These are phyloP conservation scores for Xylaria longipes DNA, from an alignment of 495 filamentous ascomycete species.

Conservation along the genomic window DNA sequence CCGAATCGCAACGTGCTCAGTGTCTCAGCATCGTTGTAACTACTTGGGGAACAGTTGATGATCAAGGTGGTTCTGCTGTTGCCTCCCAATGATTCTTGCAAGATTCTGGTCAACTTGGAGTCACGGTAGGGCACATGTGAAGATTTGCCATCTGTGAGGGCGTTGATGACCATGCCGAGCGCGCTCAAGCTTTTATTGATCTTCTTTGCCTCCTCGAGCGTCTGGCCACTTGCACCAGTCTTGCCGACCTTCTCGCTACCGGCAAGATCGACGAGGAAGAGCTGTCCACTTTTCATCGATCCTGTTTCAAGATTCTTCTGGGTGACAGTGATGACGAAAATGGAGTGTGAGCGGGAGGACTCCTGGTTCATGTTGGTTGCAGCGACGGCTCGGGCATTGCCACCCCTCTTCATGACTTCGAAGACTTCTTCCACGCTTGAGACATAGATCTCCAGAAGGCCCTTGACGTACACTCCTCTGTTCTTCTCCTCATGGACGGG, in stretches of 20 bases:
- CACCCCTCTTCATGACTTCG: conserved; percentile 94
- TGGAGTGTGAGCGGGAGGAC: conserved; percentile 97
- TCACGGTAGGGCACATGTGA: conserved; percentile 96
- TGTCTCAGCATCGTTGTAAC: conserved; percentile 97
- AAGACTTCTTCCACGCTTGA: conserved; percentile 95
- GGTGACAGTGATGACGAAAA: conserved; percentile 95
- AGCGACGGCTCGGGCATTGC: conserved; percentile 85
- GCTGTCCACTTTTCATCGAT: conserved; percentile 92
- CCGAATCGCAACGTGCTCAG: conserved; percentile 93
- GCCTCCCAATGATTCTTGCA: conserved; percentile 95
- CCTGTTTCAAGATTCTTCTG: conserved; percentile 99
- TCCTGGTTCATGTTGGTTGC: conserved; percentile 99
- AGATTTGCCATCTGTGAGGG: conserved; percentile 98
- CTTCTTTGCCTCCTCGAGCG: conserved; percentile 98
- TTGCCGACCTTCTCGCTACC: conserved; percentile 99
- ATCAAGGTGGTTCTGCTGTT: conserved; percentile 97
- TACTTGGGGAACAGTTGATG: conserved; percentile 97
- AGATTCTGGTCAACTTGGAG: conserved; percentile 94
- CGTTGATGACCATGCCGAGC: conserved; percentile 98
- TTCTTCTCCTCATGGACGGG: conserved; percentile 98
- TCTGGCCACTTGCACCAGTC: conserved; percentile 96
- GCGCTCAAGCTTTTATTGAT: conserved; percentile 99
- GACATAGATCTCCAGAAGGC: conserved; percentile 92
- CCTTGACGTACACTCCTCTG: conserved; percentile 95
- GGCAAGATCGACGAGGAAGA: conserved; percentile 96